phyloP scores from a whole-genome alignment of 371 early-diverging fungal genomes.

The Rhizopus delemar region DNA sequence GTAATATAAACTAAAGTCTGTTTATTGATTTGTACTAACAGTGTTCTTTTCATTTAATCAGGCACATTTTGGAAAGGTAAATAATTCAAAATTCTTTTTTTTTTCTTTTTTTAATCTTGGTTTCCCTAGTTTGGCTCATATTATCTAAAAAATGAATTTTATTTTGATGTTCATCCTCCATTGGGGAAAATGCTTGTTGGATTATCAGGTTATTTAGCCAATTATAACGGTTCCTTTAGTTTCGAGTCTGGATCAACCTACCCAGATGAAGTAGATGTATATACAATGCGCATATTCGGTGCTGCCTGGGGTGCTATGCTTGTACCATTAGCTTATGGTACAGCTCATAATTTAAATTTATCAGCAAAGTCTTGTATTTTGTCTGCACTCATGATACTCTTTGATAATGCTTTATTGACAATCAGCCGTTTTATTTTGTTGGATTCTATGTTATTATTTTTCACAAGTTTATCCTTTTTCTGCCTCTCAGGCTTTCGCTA shows the following conservation, averaged over 20 bases:
- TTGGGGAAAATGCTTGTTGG: conserved; percentile 98
- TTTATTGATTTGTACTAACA: not conserved
- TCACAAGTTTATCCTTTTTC: conserved; percentile 82
- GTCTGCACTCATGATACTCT: conserved; percentile 75
- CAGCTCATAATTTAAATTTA: conserved; percentile 76
- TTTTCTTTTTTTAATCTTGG: not conserved
- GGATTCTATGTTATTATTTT: conserved; percentile 96
- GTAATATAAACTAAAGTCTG: conserved; percentile 20
- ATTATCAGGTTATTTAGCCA: conserved; percentile 84
- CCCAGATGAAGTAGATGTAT: conserved; percentile 84
- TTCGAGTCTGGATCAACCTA: conserved; percentile 89
- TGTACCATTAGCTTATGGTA: conserved; percentile 93
- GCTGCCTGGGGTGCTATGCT: conserved; percentile 91
- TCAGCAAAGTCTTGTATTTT: conserved; percentile 65
- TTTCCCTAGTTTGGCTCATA: conserved; percentile 82
- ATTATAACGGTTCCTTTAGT: conserved; percentile 87
- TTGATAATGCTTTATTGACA: conserved; percentile 81
- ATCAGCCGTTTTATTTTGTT: conserved; percentile 98
- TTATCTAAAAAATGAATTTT: conserved; percentile 90
- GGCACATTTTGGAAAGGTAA: conserved; percentile 90
- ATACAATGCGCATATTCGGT: conserved; percentile 88
- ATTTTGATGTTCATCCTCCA: conserved; percentile 99
- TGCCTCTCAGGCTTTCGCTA: conserved; percentile 72
- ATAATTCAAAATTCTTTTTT: not conserved
- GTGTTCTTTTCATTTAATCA: conserved; percentile 28